Evolutionary conservation across 768 basidiomycete species (phyloP), one percentile per base, ranked within the genome.

Genomic region (Pleurotus citrinopileatus): DNA sequence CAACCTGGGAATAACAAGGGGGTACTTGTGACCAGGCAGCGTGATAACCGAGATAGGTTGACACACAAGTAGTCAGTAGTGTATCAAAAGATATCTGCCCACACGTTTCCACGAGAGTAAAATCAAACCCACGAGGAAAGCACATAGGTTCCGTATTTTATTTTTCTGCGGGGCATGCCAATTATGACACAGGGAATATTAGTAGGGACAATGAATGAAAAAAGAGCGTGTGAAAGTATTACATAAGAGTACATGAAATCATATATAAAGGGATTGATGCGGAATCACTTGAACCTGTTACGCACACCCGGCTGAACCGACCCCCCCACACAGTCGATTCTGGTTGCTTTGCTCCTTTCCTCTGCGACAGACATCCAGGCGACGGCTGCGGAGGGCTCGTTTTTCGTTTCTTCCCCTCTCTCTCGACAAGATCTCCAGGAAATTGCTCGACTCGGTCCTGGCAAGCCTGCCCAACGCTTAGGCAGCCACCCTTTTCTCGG

Each of bases 351-450:
- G 59, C 61, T 60, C 65, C 62, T 63, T 61, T 57, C 61, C 58
- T 61, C 59, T 60, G 59, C 57, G 48, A 51, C 66, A 62, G 67
- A 70, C 73, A 68, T 68, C 71, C 62, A 63, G 70, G 68, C 70
- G 61, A 66, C 68, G 76, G 71, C 71, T 64, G 73, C 72, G 70
- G 73, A 75, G 72, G 72, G 71, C 69, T 51, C 48, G 48, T 34
- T 36, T 25, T 51, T 25, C 20, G 15, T 51, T 51, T 51, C 12
- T 23, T 36, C 34, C 15, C 32, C 22, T 51, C 34, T 51, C 75
- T 78, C 37, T n/a, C n/a, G n/a, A n/a, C 75, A 72, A 19, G 86
- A 62, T 38, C 63, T 67, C 83, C 83, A 86, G 0, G 76, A 70
- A 4, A 73, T 64, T 17, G 60, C n/a, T 65, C 1, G 71, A 60